Conservation (phyloP, 129 eudicot genomes). For the Flaveria brownii region DNA sequence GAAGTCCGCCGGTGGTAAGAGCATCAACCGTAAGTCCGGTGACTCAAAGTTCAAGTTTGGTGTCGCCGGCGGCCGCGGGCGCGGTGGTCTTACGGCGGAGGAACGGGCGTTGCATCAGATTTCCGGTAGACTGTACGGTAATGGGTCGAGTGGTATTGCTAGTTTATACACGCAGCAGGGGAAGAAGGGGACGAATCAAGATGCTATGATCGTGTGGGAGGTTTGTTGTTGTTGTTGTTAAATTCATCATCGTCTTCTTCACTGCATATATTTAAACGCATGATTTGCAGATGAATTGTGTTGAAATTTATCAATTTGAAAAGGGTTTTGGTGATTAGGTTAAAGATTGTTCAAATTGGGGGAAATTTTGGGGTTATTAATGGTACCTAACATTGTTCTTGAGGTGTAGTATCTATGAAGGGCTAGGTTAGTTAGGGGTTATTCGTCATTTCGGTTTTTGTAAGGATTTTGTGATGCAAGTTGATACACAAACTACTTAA, state of each 20-base stretch:
- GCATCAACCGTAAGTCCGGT: slow-evolving; percentile 29
- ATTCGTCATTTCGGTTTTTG: not conserved
- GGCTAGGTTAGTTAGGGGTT: not conserved
- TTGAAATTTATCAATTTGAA: not conserved
- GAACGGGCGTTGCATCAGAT: slow-evolving; percentile 54
- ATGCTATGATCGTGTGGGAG: slow-evolving; percentile 98
- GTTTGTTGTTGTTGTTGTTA: slow-evolving; percentile 35
- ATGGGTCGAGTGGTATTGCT: slow-evolving; percentile 60
- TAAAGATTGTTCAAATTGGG: not conserved
- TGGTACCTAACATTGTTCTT: not conserved
- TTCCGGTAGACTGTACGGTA: slow-evolving; percentile 62
- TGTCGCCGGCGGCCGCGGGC: slow-evolving; percentile 49
- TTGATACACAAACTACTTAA: not conserved
- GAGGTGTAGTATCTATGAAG: not conserved
- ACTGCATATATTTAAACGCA: not conserved
- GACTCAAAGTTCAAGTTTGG: slow-evolving; percentile 51
- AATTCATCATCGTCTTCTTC: too few relatives aligned
- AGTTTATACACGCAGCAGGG: slow-evolving; percentile 86
- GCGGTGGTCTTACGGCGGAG: slow-evolving; percentile 38
- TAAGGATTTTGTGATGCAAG: too few relatives aligned
- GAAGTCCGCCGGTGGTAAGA: slow-evolving; percentile 32
- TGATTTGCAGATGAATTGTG: not conserved
- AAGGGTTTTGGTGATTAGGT: slow-evolving; percentile 12
- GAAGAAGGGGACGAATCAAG: slow-evolving; percentile 90
- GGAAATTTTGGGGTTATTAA: not conserved